Evolutionary conservation across 305 asterid genomes (phyloP).

Genomic region (Solanum hybrid): DNA sequence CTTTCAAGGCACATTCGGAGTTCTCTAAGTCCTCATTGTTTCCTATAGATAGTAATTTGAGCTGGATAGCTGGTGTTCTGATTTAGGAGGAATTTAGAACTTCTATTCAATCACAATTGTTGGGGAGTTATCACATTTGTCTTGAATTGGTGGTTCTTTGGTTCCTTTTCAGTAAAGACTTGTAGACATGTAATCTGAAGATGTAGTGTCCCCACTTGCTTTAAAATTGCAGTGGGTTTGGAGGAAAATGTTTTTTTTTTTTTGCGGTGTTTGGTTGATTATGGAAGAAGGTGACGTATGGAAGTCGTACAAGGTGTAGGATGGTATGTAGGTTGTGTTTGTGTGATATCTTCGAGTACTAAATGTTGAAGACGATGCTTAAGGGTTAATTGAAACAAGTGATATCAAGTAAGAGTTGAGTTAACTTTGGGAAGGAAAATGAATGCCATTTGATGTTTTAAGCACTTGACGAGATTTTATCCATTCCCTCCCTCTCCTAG

Average conservation of each 20-base stretch:
- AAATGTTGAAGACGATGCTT: background rate
- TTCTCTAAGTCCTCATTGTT: background rate
- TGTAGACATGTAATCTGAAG: background rate
- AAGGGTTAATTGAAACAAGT: background rate
- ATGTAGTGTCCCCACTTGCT: background rate
- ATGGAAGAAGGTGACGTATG: background rate
- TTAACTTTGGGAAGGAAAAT: background rate
- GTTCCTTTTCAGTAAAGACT: background rate
- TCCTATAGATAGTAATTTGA: background rate
- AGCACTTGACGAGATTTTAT: background rate
- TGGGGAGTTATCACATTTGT: background rate
- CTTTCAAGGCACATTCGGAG: background rate
- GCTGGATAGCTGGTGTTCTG: background rate
- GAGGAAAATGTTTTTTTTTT: background rate
- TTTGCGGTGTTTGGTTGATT: background rate
- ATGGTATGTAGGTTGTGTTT: background rate
- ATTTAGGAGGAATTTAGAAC: background rate
- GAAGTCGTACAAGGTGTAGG: background rate
- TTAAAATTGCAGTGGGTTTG: background rate
- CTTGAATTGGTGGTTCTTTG: background rate
- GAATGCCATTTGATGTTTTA: background rate
- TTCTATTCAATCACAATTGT: background rate
- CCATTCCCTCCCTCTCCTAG: background rate
- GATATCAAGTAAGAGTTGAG: background rate
- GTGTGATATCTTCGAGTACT: background rate